Evolutionary conservation across 192 early-diverging fungal species (phyloP).

Genomic region (Geranomyces variabilis): DNA sequence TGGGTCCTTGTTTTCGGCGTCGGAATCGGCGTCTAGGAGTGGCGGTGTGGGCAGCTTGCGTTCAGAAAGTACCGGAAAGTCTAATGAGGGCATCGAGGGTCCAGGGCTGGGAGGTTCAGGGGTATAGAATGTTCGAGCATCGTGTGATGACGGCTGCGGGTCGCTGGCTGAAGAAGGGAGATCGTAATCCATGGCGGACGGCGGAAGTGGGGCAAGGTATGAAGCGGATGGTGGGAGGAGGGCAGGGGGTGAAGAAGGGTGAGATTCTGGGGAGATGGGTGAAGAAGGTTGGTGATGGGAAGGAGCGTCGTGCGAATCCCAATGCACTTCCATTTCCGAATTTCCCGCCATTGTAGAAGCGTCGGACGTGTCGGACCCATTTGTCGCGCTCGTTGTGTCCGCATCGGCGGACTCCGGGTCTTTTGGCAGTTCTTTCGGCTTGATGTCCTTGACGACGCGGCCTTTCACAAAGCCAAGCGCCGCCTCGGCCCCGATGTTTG

Average conservation of each 20-base stretch:
- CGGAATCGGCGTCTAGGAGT: not conserved
- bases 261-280: too few relatives aligned
- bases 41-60: not conserved
- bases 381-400: not conserved
- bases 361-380: too few relatives aligned
- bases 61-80: too few relatives aligned
- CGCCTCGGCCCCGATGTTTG: slow-evolving; percentile 25
- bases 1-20: too few relatives aligned
- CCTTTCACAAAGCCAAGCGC: slow-evolving; percentile 23
- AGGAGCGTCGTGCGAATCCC: too few relatives aligned
- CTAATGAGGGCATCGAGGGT: too few relatives aligned
- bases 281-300: too few relatives aligned
- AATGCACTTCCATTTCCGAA: too few relatives aligned
- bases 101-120: not conserved
- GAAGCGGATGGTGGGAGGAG: not conserved
- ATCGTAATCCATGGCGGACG: too few relatives aligned
- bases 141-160: not conserved
- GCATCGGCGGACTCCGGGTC: not conserved
- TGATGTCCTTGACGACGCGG: slow-evolving; percentile 1
- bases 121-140: not conserved
- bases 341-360: too few relatives aligned
- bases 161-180: too few relatives aligned
- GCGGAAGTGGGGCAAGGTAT: not conserved
- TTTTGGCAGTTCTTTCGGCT: not conserved
- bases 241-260: too few relatives aligned